Evolutionary conservation across 2,329 filamentous ascomycete genomes (phyloP), one percentile per base, ranked within the genome.

Genomic region (Arthrinium phaeospermum): DNA sequence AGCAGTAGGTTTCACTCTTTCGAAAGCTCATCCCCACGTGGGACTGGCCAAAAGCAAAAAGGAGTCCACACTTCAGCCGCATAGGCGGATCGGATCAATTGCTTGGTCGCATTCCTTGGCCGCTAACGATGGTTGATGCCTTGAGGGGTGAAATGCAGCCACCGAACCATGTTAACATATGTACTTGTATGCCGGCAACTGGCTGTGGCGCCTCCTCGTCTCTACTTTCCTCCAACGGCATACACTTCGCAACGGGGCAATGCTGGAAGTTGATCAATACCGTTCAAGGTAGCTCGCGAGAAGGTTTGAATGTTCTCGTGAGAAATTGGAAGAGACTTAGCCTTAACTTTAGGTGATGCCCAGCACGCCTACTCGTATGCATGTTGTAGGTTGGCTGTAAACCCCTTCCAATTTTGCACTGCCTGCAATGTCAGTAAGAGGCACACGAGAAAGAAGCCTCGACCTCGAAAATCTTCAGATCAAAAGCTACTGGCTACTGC

Each of bases 81-180:
- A 64, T 64, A 49, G 46, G 46, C 6, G 53, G 53, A 64, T 64
- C 57, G 57, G 57, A 22, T n/a, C 37, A 30, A 19, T 24, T 64
- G 57, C 57, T 64, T n/a, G 57, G 19, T 64, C 57, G 34, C 57
- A 64, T 64, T 64, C 37, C 34, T 64, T 22, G 57, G 57, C 57
- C 57, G 57, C 57, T 34, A 64, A 64, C 57, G 57, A 64, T 34
- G 57, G 37, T 64, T 64, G 34, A 41, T 49, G 19, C 22, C 27
- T 13, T 37, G 30, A 41, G 57, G 30, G 30, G 19, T 19, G 34
- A 14, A 22, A 41, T 41, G 57, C 57, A 64, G 57, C 57, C 57
- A 64, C 57, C 30, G 57, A 64, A 41, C 57, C 30, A 37, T 64
- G 57, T 41, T 64, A n/a, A 64, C 30, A 64, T 64, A 30, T 30